Evolutionary conservation across 495 filamentous ascomycete genomes (phyloP).

Genomic region (Pyrenopolyporus hunteri): DNA sequence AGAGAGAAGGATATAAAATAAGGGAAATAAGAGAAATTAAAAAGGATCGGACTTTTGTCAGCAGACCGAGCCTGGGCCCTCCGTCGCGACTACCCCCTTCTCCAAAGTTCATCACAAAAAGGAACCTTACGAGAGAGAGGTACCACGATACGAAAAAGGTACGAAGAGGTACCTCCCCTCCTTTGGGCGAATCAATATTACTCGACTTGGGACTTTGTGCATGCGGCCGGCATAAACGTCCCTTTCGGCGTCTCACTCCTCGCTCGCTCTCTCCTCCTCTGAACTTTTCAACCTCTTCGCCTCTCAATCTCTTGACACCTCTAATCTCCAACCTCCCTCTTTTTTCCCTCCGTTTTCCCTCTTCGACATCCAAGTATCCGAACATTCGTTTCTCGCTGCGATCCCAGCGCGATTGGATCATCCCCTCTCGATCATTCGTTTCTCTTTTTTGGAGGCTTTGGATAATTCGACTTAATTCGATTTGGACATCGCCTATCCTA

Average conservation of each 20-base stretch:
- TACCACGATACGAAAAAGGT: conserved; percentile 6
- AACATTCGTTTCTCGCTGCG: conserved; percentile 34
- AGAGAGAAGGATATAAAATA: no score
- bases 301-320: no score
- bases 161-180: conserved; percentile 2
- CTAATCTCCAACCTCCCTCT: no score
- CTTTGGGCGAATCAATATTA: no score
- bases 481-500: conserved; percentile 37
- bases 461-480: conserved; percentile 42
- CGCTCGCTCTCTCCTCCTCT: conserved; percentile 28
- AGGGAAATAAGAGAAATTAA: conserved; percentile 4
- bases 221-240: conserved; percentile 18
- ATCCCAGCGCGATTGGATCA: conserved; percentile 35
- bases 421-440: conserved; percentile 38
- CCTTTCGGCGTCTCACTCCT: conserved; percentile 14
- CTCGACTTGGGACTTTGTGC: no score
- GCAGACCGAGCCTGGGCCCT: no score
- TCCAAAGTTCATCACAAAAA: not conserved
- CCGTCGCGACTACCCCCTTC: conserved; percentile 15
- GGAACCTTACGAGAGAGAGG: no score
- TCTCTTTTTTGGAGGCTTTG: conserved; percentile 34
- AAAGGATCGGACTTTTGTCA: conserved; percentile 2
- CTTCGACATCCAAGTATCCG: conserved; percentile 17
- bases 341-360: conserved; percentile 15
- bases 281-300: no score